Conservation (phyloP, 1,284 basidiomycete species). For the Pascua sp. region DNA sequence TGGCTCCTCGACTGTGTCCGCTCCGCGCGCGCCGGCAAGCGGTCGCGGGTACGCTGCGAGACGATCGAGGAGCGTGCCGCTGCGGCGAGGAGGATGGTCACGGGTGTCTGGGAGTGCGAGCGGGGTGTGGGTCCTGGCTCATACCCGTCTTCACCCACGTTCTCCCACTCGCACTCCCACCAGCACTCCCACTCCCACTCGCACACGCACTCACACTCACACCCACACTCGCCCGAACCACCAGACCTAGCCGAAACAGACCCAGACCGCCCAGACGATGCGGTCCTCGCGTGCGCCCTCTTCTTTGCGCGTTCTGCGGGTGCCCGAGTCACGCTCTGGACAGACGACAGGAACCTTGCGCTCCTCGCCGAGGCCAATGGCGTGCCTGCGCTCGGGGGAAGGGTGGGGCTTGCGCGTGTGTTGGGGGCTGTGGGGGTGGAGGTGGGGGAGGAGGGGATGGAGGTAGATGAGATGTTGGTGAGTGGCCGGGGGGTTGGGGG, state of each 20-base stretch:
- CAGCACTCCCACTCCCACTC: no score
- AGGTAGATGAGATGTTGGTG: slow-evolving; percentile 2
- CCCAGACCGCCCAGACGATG: slow-evolving; percentile 5
- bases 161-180: no score
- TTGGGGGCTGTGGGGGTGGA: background rate
- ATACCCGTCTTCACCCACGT: background rate
- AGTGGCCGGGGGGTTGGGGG: background rate
- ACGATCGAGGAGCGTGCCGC: background rate
- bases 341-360: slow-evolving; percentile 4
- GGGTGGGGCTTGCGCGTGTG: background rate
- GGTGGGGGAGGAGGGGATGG: background rate
- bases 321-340: slow-evolving; percentile 2
- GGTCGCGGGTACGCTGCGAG: slow-evolving; percentile 4
- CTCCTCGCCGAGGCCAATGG: slow-evolving; percentile 3
- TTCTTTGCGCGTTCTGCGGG: slow-evolving; percentile 1
- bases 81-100: background rate
- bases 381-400: background rate
- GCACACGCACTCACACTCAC: no score
- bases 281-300: slow-evolving; percentile 11
- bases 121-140: no score
- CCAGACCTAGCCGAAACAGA: background rate
- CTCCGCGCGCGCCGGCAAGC: background rate
- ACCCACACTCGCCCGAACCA: no score
- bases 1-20: slow-evolving; percentile 5
- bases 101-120: no score